Evolutionary conservation across 139 green algal species (phyloP), one percentile per base, ranked within the genome.

Genomic region (Gonium pectorale): DNA sequence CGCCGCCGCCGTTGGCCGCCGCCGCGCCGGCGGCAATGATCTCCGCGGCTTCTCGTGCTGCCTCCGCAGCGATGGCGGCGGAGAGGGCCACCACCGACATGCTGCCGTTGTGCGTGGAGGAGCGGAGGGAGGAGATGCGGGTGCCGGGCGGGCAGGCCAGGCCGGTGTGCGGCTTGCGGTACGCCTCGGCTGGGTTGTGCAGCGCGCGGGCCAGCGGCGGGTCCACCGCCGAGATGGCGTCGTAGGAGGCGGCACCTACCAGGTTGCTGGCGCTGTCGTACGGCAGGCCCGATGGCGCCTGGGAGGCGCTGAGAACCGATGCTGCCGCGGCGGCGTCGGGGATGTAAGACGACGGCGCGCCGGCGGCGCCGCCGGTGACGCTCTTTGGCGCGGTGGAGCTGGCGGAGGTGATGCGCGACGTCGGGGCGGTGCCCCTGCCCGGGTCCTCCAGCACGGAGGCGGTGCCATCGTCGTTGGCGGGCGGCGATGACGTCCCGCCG

Each of bases 261-360:
- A 83, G 41, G 56, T 38, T 74, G 77, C 43, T 33, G 22, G 77
- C 77, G 60, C 24, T 66, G 63, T 73, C 77, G 38, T 49, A 9
- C 62, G 77, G 62, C n/a, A 83, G 41, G 3, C 77, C 77, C 44
- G 77, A 83, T 22, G 77, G 77, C 43, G 77, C 77, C 62, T 63
- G 41, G 0, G 77, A 83, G 19, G 43, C 60, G 7, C 29, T 43
- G 9, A 83, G 77, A 3, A 66, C 6, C 31, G 77, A 83, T 0
- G 77, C 77, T 5, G 74, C 56, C 37, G 27, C 74, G 17, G 33
- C 37, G 19, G 22, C 15, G 66, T 37, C 66, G n/a, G 68, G 13
- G 21, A 74, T 38, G 77, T 83, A 83, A 6, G 77, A 66, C 31
- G 77, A 73, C 43, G 77, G 77, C 5, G 64, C 77, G 9, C 62